Conservation (phyloP, 306 rosid species). For the Parietaria judaica region DNA sequence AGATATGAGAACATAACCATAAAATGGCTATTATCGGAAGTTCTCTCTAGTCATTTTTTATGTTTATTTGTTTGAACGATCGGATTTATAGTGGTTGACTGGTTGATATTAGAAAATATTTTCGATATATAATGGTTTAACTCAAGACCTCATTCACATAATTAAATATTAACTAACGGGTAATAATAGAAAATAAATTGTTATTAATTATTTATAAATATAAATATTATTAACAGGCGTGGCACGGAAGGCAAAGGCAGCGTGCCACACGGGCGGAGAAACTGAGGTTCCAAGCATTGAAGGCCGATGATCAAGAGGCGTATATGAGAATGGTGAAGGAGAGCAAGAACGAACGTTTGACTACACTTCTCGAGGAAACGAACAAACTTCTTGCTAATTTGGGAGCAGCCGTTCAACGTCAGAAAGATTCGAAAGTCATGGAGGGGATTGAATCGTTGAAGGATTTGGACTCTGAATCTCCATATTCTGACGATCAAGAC, state of each 20-base stretch:
- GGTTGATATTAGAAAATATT: too few species aligned
- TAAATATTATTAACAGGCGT: conserved; percentile 45
- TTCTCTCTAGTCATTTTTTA: too few species aligned
- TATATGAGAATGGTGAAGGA: conserved; percentile 99
- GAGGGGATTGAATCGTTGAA: conserved; percentile 74
- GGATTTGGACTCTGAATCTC: conserved; percentile 73
- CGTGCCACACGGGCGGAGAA: conserved; percentile 95
- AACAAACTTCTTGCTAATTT: conserved; percentile 88
- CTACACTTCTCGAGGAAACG: conserved; percentile 92
- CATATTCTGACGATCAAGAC: conserved; percentile 70
- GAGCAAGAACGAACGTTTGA: conserved; percentile 93
- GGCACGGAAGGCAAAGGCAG: conserved; percentile 99
- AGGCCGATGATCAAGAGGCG: conserved; percentile 99
- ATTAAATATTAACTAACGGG: too few species aligned
- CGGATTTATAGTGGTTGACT: conserved; percentile 7
- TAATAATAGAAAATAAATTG: too few species aligned
- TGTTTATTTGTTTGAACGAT: conserved; percentile 6
- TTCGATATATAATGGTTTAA: too few species aligned
- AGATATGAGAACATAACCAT: too few species aligned
- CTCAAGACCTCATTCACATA: too few species aligned
- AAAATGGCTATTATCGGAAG: too few species aligned
- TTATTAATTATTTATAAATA: background rate
- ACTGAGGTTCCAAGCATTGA: conserved; percentile 95
- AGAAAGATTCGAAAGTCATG: conserved; percentile 66
- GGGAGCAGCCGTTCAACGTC: conserved; percentile 99